Evolutionary conservation across 2,329 filamentous ascomycete genomes (phyloP), one percentile per base, ranked within the genome.

Genomic region (Ophiocordyceps robertsii): DNA sequence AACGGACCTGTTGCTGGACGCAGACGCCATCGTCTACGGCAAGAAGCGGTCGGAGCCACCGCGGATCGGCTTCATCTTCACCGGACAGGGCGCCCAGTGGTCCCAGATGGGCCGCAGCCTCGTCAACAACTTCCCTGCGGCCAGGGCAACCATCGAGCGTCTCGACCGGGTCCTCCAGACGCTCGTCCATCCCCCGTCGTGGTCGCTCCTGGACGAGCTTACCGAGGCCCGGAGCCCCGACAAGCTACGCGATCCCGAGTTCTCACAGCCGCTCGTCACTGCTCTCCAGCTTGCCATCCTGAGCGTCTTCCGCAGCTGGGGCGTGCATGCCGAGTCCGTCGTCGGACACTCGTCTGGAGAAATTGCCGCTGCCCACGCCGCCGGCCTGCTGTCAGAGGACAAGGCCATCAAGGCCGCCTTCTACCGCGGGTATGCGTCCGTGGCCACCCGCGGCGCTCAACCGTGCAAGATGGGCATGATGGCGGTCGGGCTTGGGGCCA

Each of bases 231-330:
- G 30, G 11, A 13, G 11, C 41, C 41, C 35, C 40, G 27, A 39
- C 32, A 54, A 64, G 42, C 58, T 68, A 16, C 37, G 29, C n/a
- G 49, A 60, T n/a, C 62, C 68, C 0, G 58, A 61, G 4, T 47
- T 73, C 19, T 63, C 67, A 0, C 73, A 77, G 46, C 68, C 73
- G 0, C 50, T 73, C 1, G 75, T 67, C 41, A 75, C 72, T 0
- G 71, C 72, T 0, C 36, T 78, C 1, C 74, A 77, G 47, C 58
- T 77, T 3, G 71, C 57, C 0, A 49, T 71, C 3, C 62, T 60
- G 3, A 51, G 67, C 8, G 48, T 65, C 0, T 51, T 66, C 4
- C 44, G 53, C 1, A 55, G 48, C 1, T 58, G 54, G 47, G 50
- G 45, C 0, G 47, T 68, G n/a, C 7, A 38, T 40, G 0, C 59